Base-by-base conservation (phyloP, 2,329 filamentous ascomycete species). In the Rhynchosporium graminicola region DNA sequence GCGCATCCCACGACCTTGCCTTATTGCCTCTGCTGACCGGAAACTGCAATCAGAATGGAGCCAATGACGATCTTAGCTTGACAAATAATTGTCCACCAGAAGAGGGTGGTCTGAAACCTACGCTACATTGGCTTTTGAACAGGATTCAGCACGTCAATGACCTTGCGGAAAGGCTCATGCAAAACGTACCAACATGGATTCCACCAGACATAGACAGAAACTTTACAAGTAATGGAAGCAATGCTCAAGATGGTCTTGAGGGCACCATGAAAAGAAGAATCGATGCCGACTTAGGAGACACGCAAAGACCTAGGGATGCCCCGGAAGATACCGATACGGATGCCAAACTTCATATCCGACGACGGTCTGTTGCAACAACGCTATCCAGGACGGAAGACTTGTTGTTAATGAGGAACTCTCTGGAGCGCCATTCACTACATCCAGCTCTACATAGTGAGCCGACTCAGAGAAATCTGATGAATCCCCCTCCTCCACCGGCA, bases 401-500 rank as follows among this genome's bases (percentile, higher is more conserved):
- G 13, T 64, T 63, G n/a, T 54, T 67, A 26, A 66, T 71, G 45
- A 64, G 67, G 57, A 63, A 68, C 20, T 62, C 68, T 29, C 65
- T 68, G 45, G 64, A 65, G 9, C 66, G 71, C 63, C 64, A 64
- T 38, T 40, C 65, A 12, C 57, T 57, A 6, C 60, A 59, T 6
- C 43, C 57, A 10, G 52, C 55, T 46, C 36, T 60, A 67, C 69
- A 15, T 20, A 45, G 47, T 59, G 55, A 55, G 10, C 50, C 65
- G 15, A 64, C 54, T 31, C 64, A 51, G 31, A 67, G 64, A 57
- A 46, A 63, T 2, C 68, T 69, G 9, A 73, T 74, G 72, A 70
- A 73, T 55, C 72, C 70, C 48, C 72, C 71, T 12, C 66, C 69
- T 59, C 72, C 70, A 42, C 72, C 71, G 10, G 65, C 68, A n/a